These are phyloP conservation scores for Actinomortierella ambigua DNA, from an alignment of 371 early-diverging fungal genomes.

Conservation along the genomic window DNA sequence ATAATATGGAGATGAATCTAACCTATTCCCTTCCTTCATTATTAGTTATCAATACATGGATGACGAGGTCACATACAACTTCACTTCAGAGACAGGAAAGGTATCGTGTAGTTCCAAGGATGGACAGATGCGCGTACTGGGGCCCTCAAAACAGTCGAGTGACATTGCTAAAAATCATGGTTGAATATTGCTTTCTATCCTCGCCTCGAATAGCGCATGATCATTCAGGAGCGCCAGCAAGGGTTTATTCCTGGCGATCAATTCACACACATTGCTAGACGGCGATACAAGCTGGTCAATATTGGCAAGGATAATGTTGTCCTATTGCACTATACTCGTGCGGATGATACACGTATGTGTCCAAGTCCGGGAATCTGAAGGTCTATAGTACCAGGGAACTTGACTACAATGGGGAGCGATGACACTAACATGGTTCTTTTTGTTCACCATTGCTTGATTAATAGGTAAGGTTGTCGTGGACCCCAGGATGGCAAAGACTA, in stretches of 20 bases:
- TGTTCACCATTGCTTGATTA: background rate
- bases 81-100: constrained; percentile 23
- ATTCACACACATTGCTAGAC: constrained; percentile 37
- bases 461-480: constrained; percentile 36
- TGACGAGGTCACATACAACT: constrained; percentile 26
- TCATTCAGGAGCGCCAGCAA: constrained; percentile 35
- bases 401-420: background rate
- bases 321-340: constrained; percentile 28
- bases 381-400: background rate
- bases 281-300: constrained; percentile 27
- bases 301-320: constrained; percentile 36
- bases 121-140: no score
- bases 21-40: background rate
- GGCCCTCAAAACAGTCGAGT: no score
- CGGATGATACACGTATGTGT: constrained; percentile 24
- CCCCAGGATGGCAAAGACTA: constrained; percentile 35
- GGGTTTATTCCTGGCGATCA: constrained; percentile 39
- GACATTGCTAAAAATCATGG: no score
- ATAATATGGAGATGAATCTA: no score
- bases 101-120: no score
- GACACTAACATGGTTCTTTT: background rate
- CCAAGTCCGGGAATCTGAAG: background rate
- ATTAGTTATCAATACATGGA: constrained; percentile 42
- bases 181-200: no score
- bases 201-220: constrained; percentile 18